Percentiles rank a stretch among this genome's conserved stretches.
Conservation (phyloP, 768 basidiomycete genomes). For the Agaricus blazei region DNA sequence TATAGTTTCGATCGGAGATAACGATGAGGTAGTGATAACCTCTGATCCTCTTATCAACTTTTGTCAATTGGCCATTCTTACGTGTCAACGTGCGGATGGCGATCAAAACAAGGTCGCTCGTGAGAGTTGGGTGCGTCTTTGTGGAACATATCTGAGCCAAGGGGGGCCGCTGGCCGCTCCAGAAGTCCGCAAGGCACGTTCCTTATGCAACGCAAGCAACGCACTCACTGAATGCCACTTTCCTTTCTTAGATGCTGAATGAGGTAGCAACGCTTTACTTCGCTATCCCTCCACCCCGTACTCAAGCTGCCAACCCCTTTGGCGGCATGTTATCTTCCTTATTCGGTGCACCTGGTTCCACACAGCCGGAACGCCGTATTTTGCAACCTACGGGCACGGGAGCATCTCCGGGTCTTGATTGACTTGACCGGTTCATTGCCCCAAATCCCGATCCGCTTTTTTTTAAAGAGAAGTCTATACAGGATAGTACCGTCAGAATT, state of each 20-base stretch:
- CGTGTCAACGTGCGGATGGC: conserved; percentile 84
- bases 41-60: conserved; percentile 80
- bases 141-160: conserved; percentile 76
- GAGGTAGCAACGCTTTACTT: conserved; percentile 80
- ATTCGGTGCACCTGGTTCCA: conserved; percentile 64
- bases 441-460: not conserved
- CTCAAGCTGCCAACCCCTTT: conserved; percentile 71
- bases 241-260: conserved; percentile 45
- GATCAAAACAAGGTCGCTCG: conserved; percentile 71
- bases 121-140: conserved; percentile 82
- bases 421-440: conserved; percentile 2
- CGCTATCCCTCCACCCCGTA: conserved; percentile 74
- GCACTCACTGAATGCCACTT: not conserved
- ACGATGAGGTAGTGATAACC: conserved; percentile 66
- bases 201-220: not conserved
- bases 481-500: too few species aligned
- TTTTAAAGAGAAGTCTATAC: not conserved
- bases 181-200: not conserved
- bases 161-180: conserved; percentile 46
- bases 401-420: conserved; percentile 41
- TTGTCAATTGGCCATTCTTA: conserved; percentile 80
- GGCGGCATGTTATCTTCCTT: conserved; percentile 87
- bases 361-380: conserved; percentile 35
- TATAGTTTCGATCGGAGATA: conserved; percentile 39
- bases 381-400: conserved; percentile 35